phyloP scores from a whole-genome alignment of 2,329 filamentous ascomycete species.

The Cladosporium colombiae region DNA sequence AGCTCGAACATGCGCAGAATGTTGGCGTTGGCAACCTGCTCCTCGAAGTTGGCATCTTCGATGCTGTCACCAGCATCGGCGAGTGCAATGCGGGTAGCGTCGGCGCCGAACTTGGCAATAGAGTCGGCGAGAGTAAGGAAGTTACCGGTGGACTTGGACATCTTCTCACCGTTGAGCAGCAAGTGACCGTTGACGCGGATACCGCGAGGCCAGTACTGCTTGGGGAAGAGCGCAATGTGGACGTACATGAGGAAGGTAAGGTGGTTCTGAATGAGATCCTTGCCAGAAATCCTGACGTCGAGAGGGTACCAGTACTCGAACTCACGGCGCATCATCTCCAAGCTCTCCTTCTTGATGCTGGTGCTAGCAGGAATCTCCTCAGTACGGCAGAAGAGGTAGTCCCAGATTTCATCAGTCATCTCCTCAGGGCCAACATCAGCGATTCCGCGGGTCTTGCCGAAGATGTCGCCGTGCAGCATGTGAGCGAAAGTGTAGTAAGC shows the following conservation, averaged over 20 bases:
- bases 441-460: constrained; percentile 70
- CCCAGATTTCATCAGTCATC: constrained; percentile 94
- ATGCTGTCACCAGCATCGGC: constrained; percentile 94
- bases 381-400: constrained; percentile 84
- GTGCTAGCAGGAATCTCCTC: constrained; percentile 63
- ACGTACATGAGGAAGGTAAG: constrained; percentile 95
- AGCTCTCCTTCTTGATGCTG: constrained; percentile 70
- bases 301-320: constrained; percentile 98
- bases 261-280: constrained; percentile 93
- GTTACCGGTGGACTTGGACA: constrained; percentile 97
- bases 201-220: constrained; percentile 83
- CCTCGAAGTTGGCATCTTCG: constrained; percentile 95
- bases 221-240: constrained; percentile 84
- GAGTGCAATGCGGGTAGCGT: constrained; percentile 86
- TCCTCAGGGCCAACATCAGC: constrained; percentile 75
- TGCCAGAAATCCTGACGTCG: constrained; percentile 83
- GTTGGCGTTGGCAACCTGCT: constrained; percentile 87
- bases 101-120: constrained; percentile 89
- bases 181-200: constrained; percentile 91
- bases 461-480: constrained; percentile 75
- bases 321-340: constrained; percentile 81
- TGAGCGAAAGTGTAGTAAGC: constrained; percentile 64
- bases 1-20: constrained; percentile 82
- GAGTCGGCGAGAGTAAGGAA: constrained; percentile 89
- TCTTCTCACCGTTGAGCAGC: constrained; percentile 95